Conservation (phyloP, 306 rosid species). For the Cotoneaster glaucophyllus region DNA sequence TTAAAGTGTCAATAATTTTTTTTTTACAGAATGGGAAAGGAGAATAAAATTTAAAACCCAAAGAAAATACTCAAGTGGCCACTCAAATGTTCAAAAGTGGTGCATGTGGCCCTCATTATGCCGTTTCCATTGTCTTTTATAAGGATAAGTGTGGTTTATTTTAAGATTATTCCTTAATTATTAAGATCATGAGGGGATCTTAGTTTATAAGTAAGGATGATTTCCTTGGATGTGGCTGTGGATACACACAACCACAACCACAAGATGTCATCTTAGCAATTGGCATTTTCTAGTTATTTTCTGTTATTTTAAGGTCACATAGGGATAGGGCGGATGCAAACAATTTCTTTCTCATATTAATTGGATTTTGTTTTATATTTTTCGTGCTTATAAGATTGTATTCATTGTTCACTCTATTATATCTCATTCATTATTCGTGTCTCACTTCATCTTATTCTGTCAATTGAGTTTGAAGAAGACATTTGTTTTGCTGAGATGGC, state of each 20-base stretch:
- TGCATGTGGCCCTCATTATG: conserved; percentile 60
- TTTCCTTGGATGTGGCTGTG: conserved; percentile 11
- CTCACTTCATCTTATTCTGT: too few species aligned
- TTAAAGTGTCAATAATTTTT: too few species aligned
- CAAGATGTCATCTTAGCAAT: conserved; percentile 20
- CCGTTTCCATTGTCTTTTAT: conserved; percentile 56
- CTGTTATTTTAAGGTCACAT: not conserved
- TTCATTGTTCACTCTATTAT: too few species aligned
- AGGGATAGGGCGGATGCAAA: not conserved
- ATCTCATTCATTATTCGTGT: too few species aligned
- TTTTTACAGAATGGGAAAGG: not conserved
- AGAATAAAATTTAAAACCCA: conserved; percentile 5
- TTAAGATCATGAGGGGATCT: conserved; percentile 23
- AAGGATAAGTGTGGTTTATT: conserved; percentile 29
- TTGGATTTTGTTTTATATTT: not conserved
- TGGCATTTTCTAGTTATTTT: not conserved
- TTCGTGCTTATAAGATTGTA: not conserved
- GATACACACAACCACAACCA: conserved; percentile 11
- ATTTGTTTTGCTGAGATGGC: too few species aligned
- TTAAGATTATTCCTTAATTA: conserved; percentile 8
- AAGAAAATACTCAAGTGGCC: conserved; percentile 47
- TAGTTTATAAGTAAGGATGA: conserved; percentile 21
- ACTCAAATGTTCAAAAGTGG: conserved; percentile 50
- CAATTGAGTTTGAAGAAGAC: too few species aligned
- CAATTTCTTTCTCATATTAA: not conserved